These are phyloP conservation scores for Pyrenophora teres DNA, from an alignment of 2,329 filamentous ascomycete species.

Conservation along the genomic window DNA sequence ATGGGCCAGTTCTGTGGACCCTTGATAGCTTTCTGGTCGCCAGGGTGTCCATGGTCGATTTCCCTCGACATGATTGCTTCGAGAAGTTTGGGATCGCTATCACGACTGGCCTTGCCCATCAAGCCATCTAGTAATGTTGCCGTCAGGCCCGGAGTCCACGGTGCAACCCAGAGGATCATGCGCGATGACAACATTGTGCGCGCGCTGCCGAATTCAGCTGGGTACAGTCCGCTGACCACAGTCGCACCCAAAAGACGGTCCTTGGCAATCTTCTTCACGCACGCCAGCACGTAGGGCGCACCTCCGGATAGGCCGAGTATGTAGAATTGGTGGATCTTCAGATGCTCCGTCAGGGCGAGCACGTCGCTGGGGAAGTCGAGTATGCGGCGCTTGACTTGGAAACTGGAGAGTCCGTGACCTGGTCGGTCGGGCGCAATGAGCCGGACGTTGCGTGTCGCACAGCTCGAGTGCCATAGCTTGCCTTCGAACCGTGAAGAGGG, in stretches of 20 bases:
- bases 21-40: constrained; percentile 28
- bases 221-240: constrained; percentile 34
- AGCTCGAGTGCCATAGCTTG: constrained; percentile 41
- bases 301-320: constrained; percentile 55
- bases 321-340: constrained; percentile 49
- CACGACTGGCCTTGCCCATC: constrained; percentile 35
- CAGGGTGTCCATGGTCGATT: constrained; percentile 21
- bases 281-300: constrained; percentile 55
- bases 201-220: constrained; percentile 29
- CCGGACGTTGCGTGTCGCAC: constrained; percentile 43
- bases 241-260: constrained; percentile 31
- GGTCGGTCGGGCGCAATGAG: constrained; percentile 53
- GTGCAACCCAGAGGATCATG: constrained; percentile 32
- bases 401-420: constrained; percentile 51
- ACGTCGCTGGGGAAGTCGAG: constrained; percentile 53
- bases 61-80: constrained; percentile 33
- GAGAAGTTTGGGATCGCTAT: constrained; percentile 31
- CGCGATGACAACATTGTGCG: constrained; percentile 34
- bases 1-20: constrained; percentile 26
- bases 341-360: constrained; percentile 46
- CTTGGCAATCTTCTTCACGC: constrained; percentile 47
- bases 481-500: constrained; percentile 52
- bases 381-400: constrained; percentile 45
- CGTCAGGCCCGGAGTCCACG: constrained; percentile 30
- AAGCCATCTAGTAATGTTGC: constrained; percentile 25